Percentiles rank a stretch among this genome's conserved stretches.
Evolutionary conservation across 805 yeast species (phyloP).

Genomic region (Candida ulmi): DNA sequence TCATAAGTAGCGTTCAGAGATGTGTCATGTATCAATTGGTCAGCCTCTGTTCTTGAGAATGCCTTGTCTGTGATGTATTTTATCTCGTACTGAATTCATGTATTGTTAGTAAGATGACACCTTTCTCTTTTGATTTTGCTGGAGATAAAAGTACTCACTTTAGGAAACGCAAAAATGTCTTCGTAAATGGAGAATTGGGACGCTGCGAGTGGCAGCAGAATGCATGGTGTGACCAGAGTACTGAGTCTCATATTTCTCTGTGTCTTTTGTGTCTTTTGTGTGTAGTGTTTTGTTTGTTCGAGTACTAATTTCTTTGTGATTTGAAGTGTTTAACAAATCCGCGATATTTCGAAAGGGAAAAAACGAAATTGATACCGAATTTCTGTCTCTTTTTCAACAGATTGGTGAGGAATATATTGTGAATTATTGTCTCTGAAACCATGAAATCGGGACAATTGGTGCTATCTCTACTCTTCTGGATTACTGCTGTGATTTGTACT

Average conservation of each 20-base stretch:
- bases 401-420: too few species aligned
- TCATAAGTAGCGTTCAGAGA: slow-evolving; percentile 3
- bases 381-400: too few species aligned
- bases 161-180: slow-evolving; percentile 17
- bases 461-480: background rate
- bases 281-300: too few species aligned
- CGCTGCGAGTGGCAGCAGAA: background rate
- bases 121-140: too few species aligned
- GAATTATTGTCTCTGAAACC: too few species aligned
- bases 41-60: slow-evolving; percentile 4
- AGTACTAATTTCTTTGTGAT: too few species aligned
- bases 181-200: slow-evolving; percentile 13
- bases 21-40: background rate
- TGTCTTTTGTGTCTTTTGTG: too few species aligned
- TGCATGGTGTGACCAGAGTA: too few species aligned
- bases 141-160: too few species aligned
- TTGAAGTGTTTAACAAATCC: too few species aligned
- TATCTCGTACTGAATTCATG: slow-evolving; percentile 10
- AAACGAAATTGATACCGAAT: too few species aligned
- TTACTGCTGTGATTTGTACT: background rate
- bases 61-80: slow-evolving; percentile 4
- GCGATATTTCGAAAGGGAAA: too few species aligned
- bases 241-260: background rate
- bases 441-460: background rate
- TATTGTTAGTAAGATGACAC: background rate